Evolutionary conservation across 2,329 filamentous ascomycete genomes (phyloP).

Genomic region (Trichophyton rubrum): DNA sequence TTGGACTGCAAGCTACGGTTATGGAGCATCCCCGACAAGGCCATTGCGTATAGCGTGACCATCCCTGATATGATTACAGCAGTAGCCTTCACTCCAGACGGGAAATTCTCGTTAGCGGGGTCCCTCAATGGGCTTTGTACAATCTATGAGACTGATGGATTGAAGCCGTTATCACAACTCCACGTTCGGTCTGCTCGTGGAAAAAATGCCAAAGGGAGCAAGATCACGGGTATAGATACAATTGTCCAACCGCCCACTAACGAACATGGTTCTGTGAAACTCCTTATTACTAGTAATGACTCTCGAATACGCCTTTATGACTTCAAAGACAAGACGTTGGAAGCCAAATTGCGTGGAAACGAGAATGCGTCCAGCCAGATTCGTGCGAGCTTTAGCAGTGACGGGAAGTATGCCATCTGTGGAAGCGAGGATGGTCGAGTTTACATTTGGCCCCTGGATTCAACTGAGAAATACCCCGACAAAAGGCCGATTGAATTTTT

Average conservation of each 20-base stretch:
- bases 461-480: conserved; percentile 55
- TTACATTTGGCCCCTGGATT: conserved; percentile 73
- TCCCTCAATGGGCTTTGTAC: conserved; percentile 73
- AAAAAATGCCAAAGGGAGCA: conserved; percentile 90
- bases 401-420: conserved; percentile 74
- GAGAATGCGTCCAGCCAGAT: conserved; percentile 87
- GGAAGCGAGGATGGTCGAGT: conserved; percentile 84
- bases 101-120: conserved; percentile 77
- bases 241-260: conserved; percentile 47
- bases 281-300: conserved; percentile 89
- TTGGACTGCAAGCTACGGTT: conserved; percentile 76
- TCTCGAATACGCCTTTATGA: conserved; percentile 85
- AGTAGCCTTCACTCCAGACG: conserved; percentile 85
- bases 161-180: conserved; percentile 73
- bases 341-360: conserved; percentile 83
- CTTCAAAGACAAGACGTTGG: conserved; percentile 68
- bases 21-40: conserved; percentile 95
- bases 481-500: conserved; percentile 80
- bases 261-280: conserved; percentile 56
- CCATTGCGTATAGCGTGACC: conserved; percentile 68
- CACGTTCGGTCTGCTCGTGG: conserved; percentile 88
- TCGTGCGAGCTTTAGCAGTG: conserved; percentile 74
- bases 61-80: conserved; percentile 84
- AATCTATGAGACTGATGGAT: conserved; percentile 84
- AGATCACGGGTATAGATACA: conserved; percentile 88